These are phyloP conservation scores for Alternaria triticina DNA, from an alignment of 2,329 filamentous ascomycete genomes.

Conservation along the genomic window DNA sequence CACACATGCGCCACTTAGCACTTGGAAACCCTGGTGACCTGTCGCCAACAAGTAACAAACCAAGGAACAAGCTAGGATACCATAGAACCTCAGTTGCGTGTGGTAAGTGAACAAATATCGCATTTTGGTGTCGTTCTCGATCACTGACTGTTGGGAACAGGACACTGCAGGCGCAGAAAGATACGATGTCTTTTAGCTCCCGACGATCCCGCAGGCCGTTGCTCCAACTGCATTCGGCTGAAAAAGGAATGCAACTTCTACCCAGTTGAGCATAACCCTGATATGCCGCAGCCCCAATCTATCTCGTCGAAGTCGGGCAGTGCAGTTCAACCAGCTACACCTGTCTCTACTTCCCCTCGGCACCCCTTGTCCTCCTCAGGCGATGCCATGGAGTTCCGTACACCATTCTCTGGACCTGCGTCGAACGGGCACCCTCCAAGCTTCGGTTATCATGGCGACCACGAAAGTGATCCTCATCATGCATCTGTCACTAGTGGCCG, in stretches of 20 bases:
- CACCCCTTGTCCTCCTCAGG: constrained; percentile 30
- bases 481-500: constrained; percentile 30
- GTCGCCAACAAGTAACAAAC: constrained; percentile 65
- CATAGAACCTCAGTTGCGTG: constrained; percentile 95
- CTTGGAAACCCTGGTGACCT: constrained; percentile 49
- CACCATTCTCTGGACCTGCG: constrained; percentile 28
- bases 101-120: constrained; percentile 68
- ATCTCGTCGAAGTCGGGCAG: constrained; percentile 54
- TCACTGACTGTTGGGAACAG: constrained; percentile 56
- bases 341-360: constrained; percentile 58
- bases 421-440: constrained; percentile 21
- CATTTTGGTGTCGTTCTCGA: not conserved
- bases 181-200: constrained; percentile 85
- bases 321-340: constrained; percentile 52
- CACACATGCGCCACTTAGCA: constrained; percentile 54
- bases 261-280: constrained; percentile 78
- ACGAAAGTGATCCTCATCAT: constrained; percentile 37
- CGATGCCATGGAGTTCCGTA: constrained; percentile 41
- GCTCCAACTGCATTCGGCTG: constrained; percentile 89
- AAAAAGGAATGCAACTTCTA: constrained; percentile 95
- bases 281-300: constrained; percentile 54
- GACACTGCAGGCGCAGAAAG: constrained; percentile 89
- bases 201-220: constrained; percentile 76
- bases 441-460: constrained; percentile 35
- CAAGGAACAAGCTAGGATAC: constrained; percentile 92